A percentile compares a stretch with the other conserved stretches of the same genome.
Conservation (phyloP, 352 stramenopile genomes). For the Pseudoperonospora humuli region DNA sequence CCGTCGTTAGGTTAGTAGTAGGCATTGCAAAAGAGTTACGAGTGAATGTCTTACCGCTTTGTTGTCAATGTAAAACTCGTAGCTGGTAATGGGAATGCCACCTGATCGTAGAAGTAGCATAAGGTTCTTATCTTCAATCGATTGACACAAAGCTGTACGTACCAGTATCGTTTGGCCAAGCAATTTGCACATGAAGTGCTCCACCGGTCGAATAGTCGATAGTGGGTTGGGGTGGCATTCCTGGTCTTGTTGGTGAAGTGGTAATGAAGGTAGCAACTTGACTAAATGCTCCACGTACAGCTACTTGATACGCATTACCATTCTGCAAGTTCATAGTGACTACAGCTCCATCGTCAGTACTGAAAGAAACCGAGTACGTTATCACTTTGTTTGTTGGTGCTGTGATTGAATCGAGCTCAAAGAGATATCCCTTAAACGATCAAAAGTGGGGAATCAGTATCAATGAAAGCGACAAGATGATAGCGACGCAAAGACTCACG, state of each 20-base stretch:
- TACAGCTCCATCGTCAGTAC: slow-evolving; percentile 5
- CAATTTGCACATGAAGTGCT: slow-evolving; percentile 32
- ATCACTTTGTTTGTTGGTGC: background rate
- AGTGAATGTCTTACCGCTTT: slow-evolving; percentile 11
- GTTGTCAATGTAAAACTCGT: slow-evolving; percentile 32
- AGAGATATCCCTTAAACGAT: slow-evolving; percentile 41
- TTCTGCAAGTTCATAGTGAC: slow-evolving; percentile 8
- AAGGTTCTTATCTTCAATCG: background rate
- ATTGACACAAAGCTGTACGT: background rate
- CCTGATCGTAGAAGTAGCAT: slow-evolving; percentile 7
- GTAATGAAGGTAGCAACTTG: slow-evolving; percentile 31
- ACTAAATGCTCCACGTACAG: slow-evolving; percentile 22
- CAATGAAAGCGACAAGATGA: no score
- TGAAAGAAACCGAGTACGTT: slow-evolving; percentile 1
- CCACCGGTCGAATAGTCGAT: slow-evolving; percentile 34
- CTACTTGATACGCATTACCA: slow-evolving; percentile 10
- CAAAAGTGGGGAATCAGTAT: no score
- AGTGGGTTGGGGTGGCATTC: slow-evolving; percentile 9
- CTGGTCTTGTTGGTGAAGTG: slow-evolving; percentile 20
- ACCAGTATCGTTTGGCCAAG: slow-evolving; percentile 50
- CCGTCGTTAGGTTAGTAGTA: background rate
- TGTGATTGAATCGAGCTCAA: slow-evolving; percentile 29
- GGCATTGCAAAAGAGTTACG: background rate
- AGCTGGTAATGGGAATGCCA: slow-evolving; percentile 24
- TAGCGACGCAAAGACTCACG: slow-evolving; percentile 18